Conservation (phyloP, 768 basidiomycete genomes). For the Rhodotorula kratochvilovae region DNA sequence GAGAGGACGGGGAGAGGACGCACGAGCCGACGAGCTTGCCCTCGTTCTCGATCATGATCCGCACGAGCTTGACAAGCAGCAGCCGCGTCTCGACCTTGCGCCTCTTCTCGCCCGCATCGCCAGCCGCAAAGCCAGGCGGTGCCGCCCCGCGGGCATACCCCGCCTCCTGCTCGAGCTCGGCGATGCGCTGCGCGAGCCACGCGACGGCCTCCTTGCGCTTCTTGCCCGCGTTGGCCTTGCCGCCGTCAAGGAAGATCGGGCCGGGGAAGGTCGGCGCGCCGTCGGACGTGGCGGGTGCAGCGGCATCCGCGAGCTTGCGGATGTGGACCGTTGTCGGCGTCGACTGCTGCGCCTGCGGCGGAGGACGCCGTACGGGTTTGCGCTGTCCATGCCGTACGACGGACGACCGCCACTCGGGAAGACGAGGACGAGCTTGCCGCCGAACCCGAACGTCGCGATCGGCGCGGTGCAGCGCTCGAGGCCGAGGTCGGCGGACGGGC, state of each 20-base stretch:
- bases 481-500: conserved; percentile 24
- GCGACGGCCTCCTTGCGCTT: conserved; percentile 82
- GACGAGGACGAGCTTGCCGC: conserved; percentile 82
- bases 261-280: conserved; percentile 69
- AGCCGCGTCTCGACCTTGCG: conserved; percentile 70
- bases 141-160: conserved; percentile 55
- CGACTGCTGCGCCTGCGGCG: conserved; percentile 50
- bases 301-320: conserved; percentile 63
- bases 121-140: conserved; percentile 49
- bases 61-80: conserved; percentile 66
- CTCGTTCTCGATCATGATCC: conserved; percentile 79
- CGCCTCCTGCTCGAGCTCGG: conserved; percentile 71
- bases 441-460: conserved; percentile 83
- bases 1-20: conserved; percentile 43
- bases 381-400: conserved; percentile 52
- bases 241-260: conserved; percentile 70
- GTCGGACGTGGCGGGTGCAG: conserved; percentile 51
- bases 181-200: conserved; percentile 69
- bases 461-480: conserved; percentile 50
- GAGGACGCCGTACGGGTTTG: conserved; percentile 65
- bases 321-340: conserved; percentile 55
- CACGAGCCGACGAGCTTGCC: conserved; percentile 82
- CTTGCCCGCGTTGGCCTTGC: conserved; percentile 54
- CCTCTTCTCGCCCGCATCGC: conserved; percentile 49
- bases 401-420: conserved; percentile 53